phyloP scores from a whole-genome alignment of 116 monocot species.

The Zostera marina region DNA sequence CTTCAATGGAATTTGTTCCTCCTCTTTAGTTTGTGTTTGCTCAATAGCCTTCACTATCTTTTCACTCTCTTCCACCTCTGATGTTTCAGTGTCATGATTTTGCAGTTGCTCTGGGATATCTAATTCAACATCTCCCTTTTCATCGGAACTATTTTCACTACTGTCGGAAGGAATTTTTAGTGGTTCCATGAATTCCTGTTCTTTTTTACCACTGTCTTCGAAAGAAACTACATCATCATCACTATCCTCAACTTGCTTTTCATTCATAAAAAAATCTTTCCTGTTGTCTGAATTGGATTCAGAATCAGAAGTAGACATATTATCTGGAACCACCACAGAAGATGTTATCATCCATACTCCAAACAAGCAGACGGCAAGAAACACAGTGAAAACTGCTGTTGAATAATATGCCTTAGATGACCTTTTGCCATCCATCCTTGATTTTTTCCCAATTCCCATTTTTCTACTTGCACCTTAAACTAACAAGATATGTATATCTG shows the following conservation, averaged over 20 bases:
- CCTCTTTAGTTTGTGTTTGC: not conserved
- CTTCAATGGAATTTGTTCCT: not conserved
- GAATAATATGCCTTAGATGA: conserved; percentile 48
- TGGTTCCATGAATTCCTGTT: conserved; percentile 5
- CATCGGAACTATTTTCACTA: conserved; percentile 17
- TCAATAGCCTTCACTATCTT: not conserved
- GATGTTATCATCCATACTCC: conserved; percentile 92
- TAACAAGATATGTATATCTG: not conserved
- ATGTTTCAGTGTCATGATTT: not conserved
- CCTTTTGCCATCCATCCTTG: conserved; percentile 34
- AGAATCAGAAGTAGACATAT: conserved; percentile 21
- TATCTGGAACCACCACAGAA: conserved; percentile 29
- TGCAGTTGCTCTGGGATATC: not conserved
- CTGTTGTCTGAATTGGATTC: conserved; percentile 25
- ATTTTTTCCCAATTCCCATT: conserved; percentile 55
- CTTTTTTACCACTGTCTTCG: conserved; percentile 14
- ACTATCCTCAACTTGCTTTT: conserved; percentile 22
- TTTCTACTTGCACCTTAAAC: not conserved
- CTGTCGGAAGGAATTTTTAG: conserved; percentile 11
- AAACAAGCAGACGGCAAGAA: conserved; percentile 55
- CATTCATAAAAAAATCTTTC: not conserved
- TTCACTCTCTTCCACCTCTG: conserved; percentile 1
- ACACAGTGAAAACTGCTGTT: conserved; percentile 38
- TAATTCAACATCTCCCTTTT: conserved; percentile 5
- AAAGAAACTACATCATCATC: conserved; percentile 24